Base-by-base conservation (phyloP, 2,329 filamentous ascomycete species). In the Teratosphaeria gauchensis region DNA sequence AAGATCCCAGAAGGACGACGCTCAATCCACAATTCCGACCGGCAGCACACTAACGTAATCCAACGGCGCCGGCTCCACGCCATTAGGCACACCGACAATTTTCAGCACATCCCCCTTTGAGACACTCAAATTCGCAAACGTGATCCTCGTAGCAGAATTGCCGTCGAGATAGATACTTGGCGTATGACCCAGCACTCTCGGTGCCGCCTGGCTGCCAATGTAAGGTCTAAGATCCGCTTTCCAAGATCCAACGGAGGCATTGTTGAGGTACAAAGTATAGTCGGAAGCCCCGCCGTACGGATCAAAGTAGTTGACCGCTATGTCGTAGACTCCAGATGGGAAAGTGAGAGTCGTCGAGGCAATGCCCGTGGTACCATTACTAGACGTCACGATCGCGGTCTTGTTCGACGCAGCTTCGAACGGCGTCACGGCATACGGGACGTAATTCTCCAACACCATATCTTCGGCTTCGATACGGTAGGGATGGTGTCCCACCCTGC, bases 261-360 rank as follows among this genome's bases (percentile, higher is more conserved):
- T 76, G 61, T 82, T 82, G 4, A 88, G 65, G 55, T 73, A 81
- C 1, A 86, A 62, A 59, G 80, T 73, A 69, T 80, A 89, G 1
- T 75, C 73, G 2, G 85, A 77, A 58, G 75, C 77, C 0, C 86
- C 85, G n/a, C 78, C 78, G 31, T 78, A 77, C 7, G 85, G 59
- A 65, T 89, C 84, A 63, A 80, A 88, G 66, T 88, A 89, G 60
- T 86, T 86, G 7, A 89, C 77, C 0, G 81, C 84, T 2, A 89
- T 60, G 63, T 86, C 79, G 62, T 88, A 89, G 4, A 65, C 78
- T 0, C 84, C 84, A 0, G 75, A 74, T 1, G 76, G 69, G 56
- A 81, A 81, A 0, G 73, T 64, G 1, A 86, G 66, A 16, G 64
- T 75, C 0, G 79, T 74, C 2, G 69, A 71, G 0, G 78, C 83